Evolutionary conservation across 2,329 filamentous ascomycete species (phyloP), one percentile per base, ranked within the genome.

Genomic region (Triangularia verruculosa): DNA sequence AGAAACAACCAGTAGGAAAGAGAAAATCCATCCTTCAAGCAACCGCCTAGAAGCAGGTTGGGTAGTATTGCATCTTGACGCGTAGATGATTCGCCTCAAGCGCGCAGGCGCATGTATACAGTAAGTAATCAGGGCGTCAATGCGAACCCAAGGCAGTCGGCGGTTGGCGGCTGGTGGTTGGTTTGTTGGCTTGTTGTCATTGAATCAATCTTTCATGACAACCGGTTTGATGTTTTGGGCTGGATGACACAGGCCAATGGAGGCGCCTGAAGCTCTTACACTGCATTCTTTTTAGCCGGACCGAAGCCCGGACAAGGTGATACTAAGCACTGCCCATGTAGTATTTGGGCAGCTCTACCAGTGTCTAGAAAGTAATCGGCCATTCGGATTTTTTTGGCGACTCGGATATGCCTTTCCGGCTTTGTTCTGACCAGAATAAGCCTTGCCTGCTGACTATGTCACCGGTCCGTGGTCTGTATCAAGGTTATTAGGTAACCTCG

Each of bases 41-140:
- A n/a, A n/a, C n/a, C n/a, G n/a, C n/a, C n/a, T n/a, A n/a, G 27
- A 13, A 25, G 39, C 47, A 30, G 56, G 28, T 39, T 58, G 57
- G 64, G 65, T 68, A 24, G 67, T 61, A 69, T 66, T 63, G 68
- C 67, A 67, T 62, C 59, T 60, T 47, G 60, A 65, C 62, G 63
- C 64, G 63, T 64, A 58, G 53, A 65, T 57, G 51, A 58, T 15
- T 59, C 60, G 51, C 63, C 61, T 61, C 64, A 62, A 60, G 62
- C 67, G 61, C 59, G 57, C 61, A 51, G 47, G 58, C 30, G 52
- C 55, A 43, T 63, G 58, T 52, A 28, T 55, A 59, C 57, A 62
- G 66, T 30, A 53, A 59, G 57, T 39, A 65, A 66, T 65, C 57
- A 62, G 62, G 28, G 25, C 28, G 61, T 66, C 28, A 66, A 65